phyloP scores from a whole-genome alignment of 257 asterid species.

The Cordia subcordata region DNA sequence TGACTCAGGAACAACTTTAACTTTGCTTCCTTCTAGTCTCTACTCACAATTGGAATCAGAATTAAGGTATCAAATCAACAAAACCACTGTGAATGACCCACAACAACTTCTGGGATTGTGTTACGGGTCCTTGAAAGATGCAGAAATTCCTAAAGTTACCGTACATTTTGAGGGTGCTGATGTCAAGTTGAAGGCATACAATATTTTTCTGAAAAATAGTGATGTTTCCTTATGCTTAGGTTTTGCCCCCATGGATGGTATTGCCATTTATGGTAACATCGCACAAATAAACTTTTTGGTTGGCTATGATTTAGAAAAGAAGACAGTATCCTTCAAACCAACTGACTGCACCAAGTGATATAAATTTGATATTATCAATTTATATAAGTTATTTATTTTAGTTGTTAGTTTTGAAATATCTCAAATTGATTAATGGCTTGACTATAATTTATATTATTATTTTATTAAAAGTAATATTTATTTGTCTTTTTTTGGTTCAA shows the following conservation, averaged over 20 bases:
- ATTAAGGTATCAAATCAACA: neutral
- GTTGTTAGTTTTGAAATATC: too few relatives aligned
- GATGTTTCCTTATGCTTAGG: constrained; percentile 4
- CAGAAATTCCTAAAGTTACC: neutral
- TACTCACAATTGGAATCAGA: neutral
- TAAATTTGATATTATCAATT: too few relatives aligned
- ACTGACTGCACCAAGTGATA: constrained; percentile 28
- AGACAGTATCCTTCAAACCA: constrained; percentile 40
- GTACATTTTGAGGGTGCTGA: constrained; percentile 15
- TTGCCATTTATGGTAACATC: constrained; percentile 39
- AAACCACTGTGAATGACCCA: neutral
- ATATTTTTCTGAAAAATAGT: neutral
- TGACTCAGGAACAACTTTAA: constrained; percentile 19
- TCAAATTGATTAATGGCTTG: too few relatives aligned
- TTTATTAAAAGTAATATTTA: too few relatives aligned
- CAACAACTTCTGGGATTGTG: constrained; percentile 2
- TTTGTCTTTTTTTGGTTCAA: too few relatives aligned
- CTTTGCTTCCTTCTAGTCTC: neutral
- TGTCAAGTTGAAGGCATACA: constrained; percentile 2
- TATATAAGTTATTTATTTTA: too few relatives aligned
- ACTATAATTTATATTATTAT: too few relatives aligned
- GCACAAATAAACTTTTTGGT: constrained; percentile 39
- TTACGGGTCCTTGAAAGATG: neutral
- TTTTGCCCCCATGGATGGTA: neutral
- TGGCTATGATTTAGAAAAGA: constrained; percentile 40